These are phyloP conservation scores for Kazachstania psychrophila DNA, from an alignment of 805 yeast species.

Conservation along the genomic window DNA sequence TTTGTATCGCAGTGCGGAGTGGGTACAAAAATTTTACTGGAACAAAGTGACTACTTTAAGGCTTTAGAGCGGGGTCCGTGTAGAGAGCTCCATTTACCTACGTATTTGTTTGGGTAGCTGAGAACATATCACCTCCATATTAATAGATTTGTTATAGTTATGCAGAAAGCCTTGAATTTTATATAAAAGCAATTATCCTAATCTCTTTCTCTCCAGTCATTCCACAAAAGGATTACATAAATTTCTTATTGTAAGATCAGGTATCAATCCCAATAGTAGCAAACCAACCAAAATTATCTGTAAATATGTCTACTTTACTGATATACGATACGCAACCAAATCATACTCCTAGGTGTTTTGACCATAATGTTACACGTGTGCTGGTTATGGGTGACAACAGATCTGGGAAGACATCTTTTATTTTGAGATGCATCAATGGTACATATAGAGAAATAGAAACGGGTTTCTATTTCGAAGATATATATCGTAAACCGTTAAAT, in stretches of 20 bases:
- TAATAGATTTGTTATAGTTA: too few species aligned
- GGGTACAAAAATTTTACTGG: too few species aligned
- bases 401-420: slow-evolving; percentile 22
- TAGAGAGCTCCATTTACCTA: too few species aligned
- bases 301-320: slow-evolving; percentile 6
- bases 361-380: slow-evolving; percentile 13
- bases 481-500: slow-evolving; percentile 11
- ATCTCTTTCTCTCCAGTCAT: not conserved
- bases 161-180: too few species aligned
- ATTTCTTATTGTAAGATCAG: not conserved
- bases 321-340: slow-evolving; percentile 7
- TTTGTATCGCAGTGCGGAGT: too few species aligned
- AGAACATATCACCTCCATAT: too few species aligned
- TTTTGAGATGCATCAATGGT: slow-evolving; percentile 16
- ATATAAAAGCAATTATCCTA: not conserved
- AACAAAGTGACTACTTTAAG: too few species aligned
- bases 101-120: too few species aligned
- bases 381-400: slow-evolving; percentile 20
- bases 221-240: too few species aligned
- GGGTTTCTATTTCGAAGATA: slow-evolving; percentile 10
- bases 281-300: too few species aligned
- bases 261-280: too few species aligned
- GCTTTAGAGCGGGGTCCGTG: too few species aligned
- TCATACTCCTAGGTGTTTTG: slow-evolving; percentile 15
- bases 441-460: slow-evolving; percentile 5